Evolutionary conservation across 176 grass and related monocot species (phyloP), one percentile per base, ranked within the genome.

Genomic region (Lolium perenne): DNA sequence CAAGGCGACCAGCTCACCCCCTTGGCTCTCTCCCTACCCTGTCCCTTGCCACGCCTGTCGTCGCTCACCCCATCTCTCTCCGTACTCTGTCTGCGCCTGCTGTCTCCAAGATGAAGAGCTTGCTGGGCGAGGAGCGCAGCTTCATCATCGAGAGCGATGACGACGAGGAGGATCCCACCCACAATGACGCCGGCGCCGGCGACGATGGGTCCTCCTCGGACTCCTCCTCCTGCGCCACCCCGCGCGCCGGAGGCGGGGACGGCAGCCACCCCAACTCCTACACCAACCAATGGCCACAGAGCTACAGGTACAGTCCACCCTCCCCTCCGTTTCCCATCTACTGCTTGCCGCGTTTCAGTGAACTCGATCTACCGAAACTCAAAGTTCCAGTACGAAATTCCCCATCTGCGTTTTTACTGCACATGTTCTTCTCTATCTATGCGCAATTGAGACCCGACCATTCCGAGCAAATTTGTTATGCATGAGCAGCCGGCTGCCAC

Each of bases 141-240:
- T 67, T 97, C 82, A 82, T 95, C 63, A 90, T 95, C 87, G 89
- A 98, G 82, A 90, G 91, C 89, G 95, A 95, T 62, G 95, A 94
- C 51, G 90, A 97, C 11, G 90, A 91, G 10, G 84, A 85, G 14
- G 93, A 98, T 7, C 82, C 73, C 43, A 79, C 76, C 75, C 66
- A 90, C 78, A 72, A 91, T 77, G 95, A 89, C 50, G 89, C 84
- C 35, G 89, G 55, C 17, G 90, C 74, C 1, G 86, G 79, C 50
- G 29, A 80, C 9, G 83, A 69, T 8, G 81, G 68, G 4, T 75
- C 77, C 61, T 67, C 35, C 21, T 91, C 95, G 4, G 54, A 56
- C 43, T 86, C 83, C 1, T 95, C 93, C 5, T 91, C 93, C 7
- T 89, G 83, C 85, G 67, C 56, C 84, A 91, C 65, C 71, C 86